A percentile compares a stretch with the other conserved stretches of the same genome.
Evolutionary conservation across 768 basidiomycete species (phyloP).

Genomic region (Lanmaoa rubissima): DNA sequence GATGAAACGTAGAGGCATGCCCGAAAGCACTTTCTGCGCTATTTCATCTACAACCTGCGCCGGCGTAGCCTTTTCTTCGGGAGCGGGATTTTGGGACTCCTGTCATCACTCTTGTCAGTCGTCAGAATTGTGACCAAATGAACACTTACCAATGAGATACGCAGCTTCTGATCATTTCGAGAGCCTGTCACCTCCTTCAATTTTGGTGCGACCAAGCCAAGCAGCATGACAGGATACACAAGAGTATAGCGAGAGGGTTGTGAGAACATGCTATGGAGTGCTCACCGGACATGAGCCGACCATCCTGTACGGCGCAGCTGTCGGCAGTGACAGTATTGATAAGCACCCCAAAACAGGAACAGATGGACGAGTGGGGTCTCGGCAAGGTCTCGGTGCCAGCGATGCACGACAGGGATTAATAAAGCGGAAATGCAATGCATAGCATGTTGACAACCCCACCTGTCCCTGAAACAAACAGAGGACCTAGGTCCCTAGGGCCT

Average conservation of each 20-base stretch:
- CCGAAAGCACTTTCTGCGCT: slow-evolving; percentile 15
- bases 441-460: too few relatives aligned
- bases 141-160: slow-evolving; percentile 1
- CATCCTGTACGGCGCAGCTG: slow-evolving; percentile 3
- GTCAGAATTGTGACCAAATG: neutral
- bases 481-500: too few relatives aligned
- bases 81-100: neutral
- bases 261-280: neutral
- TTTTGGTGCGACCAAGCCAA: neutral
- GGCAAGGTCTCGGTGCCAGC: too few relatives aligned
- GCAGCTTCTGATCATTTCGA: neutral
- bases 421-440: too few relatives aligned
- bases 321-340: neutral
- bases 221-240: slow-evolving; percentile 10
- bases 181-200: neutral
- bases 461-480: too few relatives aligned
- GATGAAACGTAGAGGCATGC: slow-evolving; percentile 26
- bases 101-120: neutral
- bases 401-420: too few relatives aligned
- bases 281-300: neutral
- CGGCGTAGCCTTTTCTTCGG: slow-evolving; percentile 9
- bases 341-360: too few relatives aligned
- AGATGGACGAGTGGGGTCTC: too few relatives aligned
- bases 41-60: slow-evolving; percentile 17
- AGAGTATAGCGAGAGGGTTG: slow-evolving; percentile 4